These are phyloP conservation scores for Trypanosoma congolense DNA, from an alignment of 208 protist genomes.

Conservation along the genomic window DNA sequence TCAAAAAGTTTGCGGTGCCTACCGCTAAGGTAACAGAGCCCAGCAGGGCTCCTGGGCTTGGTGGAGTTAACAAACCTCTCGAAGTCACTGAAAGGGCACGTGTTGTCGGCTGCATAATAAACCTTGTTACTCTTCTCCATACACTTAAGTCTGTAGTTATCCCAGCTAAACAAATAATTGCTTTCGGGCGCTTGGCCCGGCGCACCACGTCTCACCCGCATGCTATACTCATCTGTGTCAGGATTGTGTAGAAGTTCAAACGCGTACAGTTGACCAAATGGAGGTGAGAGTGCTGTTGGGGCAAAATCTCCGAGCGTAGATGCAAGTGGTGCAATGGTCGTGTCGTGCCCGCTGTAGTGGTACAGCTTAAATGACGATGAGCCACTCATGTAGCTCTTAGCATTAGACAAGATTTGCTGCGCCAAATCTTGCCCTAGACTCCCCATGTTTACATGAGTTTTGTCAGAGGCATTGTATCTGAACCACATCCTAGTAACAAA, in stretches of 20 bases:
- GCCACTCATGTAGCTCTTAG: conserved; percentile 26
- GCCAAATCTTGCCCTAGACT: conserved; percentile 45
- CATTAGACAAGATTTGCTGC: conserved; percentile 39
- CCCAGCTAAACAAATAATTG: conserved; percentile 33
- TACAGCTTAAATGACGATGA: conserved; percentile 35
- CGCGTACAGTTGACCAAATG: conserved; percentile 50
- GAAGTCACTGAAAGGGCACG: conserved; percentile 58
- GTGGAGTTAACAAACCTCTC: conserved; percentile 42
- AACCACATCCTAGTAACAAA: conserved; percentile 26
- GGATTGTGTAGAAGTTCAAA: conserved; percentile 57
- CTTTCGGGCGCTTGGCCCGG: conserved; percentile 35
- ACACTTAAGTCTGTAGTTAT: conserved; percentile 42
- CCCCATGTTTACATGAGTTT: conserved; percentile 39
- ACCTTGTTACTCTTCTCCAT: conserved; percentile 23
- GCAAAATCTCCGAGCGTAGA: conserved; percentile 44
- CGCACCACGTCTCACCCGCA: conserved; percentile 48
- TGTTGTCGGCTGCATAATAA: conserved; percentile 39
- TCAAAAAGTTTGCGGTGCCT: conserved; percentile 28
- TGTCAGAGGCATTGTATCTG: conserved; percentile 39
- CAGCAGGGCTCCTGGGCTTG: conserved; percentile 33
- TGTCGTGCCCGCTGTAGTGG: conserved; percentile 78
- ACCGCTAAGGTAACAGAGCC: conserved; percentile 58
- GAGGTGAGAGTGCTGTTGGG: conserved; percentile 40
- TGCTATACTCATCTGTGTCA: conserved; percentile 25
- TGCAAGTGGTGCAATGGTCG: conserved; percentile 44